These are phyloP conservation scores for Mytilinidion resinicola DNA, from an alignment of 495 filamentous ascomycete species.

Conservation along the genomic window DNA sequence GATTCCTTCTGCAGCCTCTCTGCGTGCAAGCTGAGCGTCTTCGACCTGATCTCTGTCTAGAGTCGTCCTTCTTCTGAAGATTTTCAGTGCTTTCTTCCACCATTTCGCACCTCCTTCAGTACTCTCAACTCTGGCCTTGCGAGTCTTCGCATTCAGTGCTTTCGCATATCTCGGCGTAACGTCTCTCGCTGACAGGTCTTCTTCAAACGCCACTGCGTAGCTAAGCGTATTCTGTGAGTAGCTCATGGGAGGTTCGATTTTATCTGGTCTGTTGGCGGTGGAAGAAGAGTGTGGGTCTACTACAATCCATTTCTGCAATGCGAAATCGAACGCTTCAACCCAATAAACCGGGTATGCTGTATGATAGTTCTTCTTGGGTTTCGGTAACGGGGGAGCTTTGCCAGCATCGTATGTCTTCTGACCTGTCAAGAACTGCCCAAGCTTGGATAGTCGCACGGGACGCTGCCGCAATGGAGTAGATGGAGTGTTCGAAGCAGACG, in stretches of 20 bases:
- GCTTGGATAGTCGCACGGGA: conserved; percentile 13
- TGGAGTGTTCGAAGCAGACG: conserved; percentile 17
- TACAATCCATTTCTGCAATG: conserved; percentile 82
- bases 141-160: conserved; percentile 82
- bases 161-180: conserved; percentile 48
- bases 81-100: conserved; percentile 57
- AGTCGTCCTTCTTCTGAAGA: conserved; percentile 45
- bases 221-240: conserved; percentile 66
- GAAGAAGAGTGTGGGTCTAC: conserved; percentile 78
- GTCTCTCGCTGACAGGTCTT: conserved; percentile 66
- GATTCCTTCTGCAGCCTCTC: conserved; percentile 74
- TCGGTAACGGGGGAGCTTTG: conserved; percentile 15
- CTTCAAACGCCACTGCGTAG: conserved; percentile 84
- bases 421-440: conserved; percentile 15
- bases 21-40: conserved; percentile 61
- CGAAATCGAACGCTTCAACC: conserved; percentile 84
- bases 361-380: conserved; percentile 41
- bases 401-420: conserved; percentile 2
- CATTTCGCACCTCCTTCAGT: conserved; percentile 62
- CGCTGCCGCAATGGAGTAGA: conserved; percentile 10
- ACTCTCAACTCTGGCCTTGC: conserved; percentile 65
- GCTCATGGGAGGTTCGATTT: conserved; percentile 72
- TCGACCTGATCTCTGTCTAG: conserved; percentile 64
- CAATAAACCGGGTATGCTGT: conserved; percentile 81
- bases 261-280: conserved; percentile 64